Percentiles rank a stretch among this genome's conserved stretches.
phyloP scores from a whole-genome alignment of 2,329 filamentous ascomycete species.

The Diplodia sapinea region DNA sequence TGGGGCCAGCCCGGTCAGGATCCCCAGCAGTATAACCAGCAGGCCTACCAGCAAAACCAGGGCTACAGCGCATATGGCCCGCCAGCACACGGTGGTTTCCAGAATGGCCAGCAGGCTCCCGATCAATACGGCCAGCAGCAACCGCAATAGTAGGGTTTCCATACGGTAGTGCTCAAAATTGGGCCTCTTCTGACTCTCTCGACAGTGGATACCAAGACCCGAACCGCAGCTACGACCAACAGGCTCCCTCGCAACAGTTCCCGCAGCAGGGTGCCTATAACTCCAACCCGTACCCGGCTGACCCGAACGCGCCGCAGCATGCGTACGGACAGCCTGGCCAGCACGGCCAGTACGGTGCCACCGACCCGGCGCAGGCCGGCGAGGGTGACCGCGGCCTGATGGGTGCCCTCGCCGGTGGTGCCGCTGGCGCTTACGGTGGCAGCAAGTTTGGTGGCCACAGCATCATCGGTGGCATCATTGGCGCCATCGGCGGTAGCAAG shows the following conservation, averaged over 20 bases:
- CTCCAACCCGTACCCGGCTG: constrained; percentile 36
- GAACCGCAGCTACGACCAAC: constrained; percentile 20
- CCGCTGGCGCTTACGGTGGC: constrained; percentile 62
- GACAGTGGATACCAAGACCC: constrained; percentile 21
- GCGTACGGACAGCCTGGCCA: constrained; percentile 5
- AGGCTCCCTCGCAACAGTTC: constrained; percentile 34
- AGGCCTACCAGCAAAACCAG: constrained; percentile 36
- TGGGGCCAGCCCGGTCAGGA: constrained; percentile 27
- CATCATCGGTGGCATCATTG: constrained; percentile 63
- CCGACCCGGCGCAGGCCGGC: constrained; percentile 48
- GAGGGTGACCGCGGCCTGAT: constrained; percentile 64
- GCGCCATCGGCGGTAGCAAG: constrained; percentile 62
- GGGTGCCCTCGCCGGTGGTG: constrained; percentile 62
- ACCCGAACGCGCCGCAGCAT: constrained; percentile 38
- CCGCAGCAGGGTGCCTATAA: constrained; percentile 41
- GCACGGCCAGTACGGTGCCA: constrained; percentile 42
- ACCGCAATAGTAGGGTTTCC: constrained; percentile 19
- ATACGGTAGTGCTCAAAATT: no score
- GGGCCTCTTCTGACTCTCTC: not conserved
- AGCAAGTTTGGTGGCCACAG: constrained; percentile 62
- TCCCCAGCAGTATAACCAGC: constrained; percentile 21
- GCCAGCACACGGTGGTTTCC: constrained; percentile 56
- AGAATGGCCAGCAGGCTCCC: constrained; percentile 49
- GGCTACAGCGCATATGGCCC: constrained; percentile 53
- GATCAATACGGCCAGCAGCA: constrained; percentile 23